Percentiles rank a stretch among this genome's conserved stretches.
Conservation (phyloP, 2,329 filamentous ascomycete genomes). For the Fulvia fulva region DNA sequence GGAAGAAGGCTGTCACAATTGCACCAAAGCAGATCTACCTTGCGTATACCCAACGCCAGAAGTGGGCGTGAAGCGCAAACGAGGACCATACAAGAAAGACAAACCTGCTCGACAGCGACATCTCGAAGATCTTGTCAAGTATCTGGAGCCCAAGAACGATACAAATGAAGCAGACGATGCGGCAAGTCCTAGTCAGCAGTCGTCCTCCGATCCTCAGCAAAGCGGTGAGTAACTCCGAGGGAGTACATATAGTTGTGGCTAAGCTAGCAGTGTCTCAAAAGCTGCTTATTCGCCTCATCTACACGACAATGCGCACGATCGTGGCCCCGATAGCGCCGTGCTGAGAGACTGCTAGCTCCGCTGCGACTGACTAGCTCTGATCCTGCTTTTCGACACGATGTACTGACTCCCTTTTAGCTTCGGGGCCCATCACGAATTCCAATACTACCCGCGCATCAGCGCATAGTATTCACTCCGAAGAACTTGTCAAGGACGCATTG, state of each 20-base stretch:
- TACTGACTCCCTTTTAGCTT: too few relatives aligned
- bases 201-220: constrained; percentile 4
- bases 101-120: constrained; percentile 27
- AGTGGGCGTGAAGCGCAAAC: constrained; percentile 26
- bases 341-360: too few relatives aligned
- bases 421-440: not conserved
- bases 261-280: too few relatives aligned
- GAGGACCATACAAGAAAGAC: constrained; percentile 31
- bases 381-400: too few relatives aligned
- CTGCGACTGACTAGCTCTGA: too few relatives aligned
- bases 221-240: too few relatives aligned
- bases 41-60: constrained; percentile 29
- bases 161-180: not conserved
- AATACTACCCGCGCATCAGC: not conserved
- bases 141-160: constrained; percentile 24
- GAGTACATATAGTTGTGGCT: too few relatives aligned
- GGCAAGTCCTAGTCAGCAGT: constrained; percentile 10
- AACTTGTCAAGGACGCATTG: constrained; percentile 27
- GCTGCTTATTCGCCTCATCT: too few relatives aligned
- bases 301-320: too few relatives aligned
- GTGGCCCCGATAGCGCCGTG: too few relatives aligned
- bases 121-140: constrained; percentile 28
- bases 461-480: constrained; percentile 16
- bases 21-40: constrained; percentile 24
- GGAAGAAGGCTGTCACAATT: constrained; percentile 26